These are phyloP conservation scores for Suhomyces xylopsoci DNA, from an alignment of 805 yeast species.

Conservation along the genomic window DNA sequence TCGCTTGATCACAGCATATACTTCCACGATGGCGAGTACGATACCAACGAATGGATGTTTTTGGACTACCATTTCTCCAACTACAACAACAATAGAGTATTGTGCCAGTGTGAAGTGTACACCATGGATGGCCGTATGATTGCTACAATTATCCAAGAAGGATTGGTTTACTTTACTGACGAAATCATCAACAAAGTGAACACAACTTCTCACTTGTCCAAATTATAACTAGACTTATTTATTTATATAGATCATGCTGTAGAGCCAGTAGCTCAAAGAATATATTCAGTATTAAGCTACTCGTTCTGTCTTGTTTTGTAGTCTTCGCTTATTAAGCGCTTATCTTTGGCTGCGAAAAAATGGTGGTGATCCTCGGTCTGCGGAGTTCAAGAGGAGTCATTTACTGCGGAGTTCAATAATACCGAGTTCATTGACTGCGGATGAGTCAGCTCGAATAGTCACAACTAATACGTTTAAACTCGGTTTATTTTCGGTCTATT, in stretches of 20 bases:
- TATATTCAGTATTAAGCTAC: too few relatives aligned
- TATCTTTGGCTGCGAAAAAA: too few relatives aligned
- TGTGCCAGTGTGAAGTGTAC: constrained; percentile 25
- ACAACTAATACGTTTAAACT: too few relatives aligned
- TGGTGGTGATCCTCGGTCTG: too few relatives aligned
- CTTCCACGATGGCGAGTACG: constrained; percentile 35
- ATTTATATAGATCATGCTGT: not conserved
- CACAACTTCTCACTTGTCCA: not conserved
- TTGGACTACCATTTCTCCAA: constrained; percentile 31
- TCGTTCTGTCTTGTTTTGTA: too few relatives aligned
- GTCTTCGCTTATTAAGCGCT: too few relatives aligned
- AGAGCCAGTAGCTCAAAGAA: too few relatives aligned
- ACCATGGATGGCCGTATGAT: constrained; percentile 27
- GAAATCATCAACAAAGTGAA: constrained; percentile 2
- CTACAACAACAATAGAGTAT: constrained; percentile 33
- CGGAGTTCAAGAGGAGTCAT: too few relatives aligned
- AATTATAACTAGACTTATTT: not conserved
- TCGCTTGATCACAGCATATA: constrained; percentile 36
- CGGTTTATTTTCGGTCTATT: too few relatives aligned
- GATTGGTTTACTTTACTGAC: constrained; percentile 14
- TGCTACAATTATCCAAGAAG: constrained; percentile 35
- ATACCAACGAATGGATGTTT: constrained; percentile 35
- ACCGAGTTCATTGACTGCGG: too few relatives aligned
- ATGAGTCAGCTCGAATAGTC: not conserved
- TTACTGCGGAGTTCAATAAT: too few relatives aligned